Base-by-base conservation (phyloP, 768 basidiomycete species). In the Amanita pseudoporphyria region DNA sequence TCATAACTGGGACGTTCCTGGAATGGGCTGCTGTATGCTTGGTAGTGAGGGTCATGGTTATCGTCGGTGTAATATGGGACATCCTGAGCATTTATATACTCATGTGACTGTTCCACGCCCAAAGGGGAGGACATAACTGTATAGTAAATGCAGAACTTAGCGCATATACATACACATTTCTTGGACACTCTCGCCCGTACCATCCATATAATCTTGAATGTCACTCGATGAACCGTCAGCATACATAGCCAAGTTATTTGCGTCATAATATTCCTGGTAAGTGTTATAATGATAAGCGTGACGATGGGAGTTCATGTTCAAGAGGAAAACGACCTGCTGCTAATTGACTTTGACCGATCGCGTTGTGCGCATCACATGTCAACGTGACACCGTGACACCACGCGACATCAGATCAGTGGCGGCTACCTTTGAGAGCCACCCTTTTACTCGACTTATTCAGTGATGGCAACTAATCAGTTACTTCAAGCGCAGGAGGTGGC, bases 401-500 rank as follows among this genome's bases (percentile, higher is more conserved):
- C 48, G 48, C 48, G 48, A 28, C 18, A 9, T 18, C 36, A n/a
- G n/a, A n/a, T n/a, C n/a, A n/a, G n/a, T n/a, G n/a, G n/a, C n/a
- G n/a, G n/a, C n/a, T n/a, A n/a, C n/a, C n/a, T n/a, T 10, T 19
- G 5, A 14, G 16, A 2, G 9, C 18, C 32, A 33, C 31, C 16
- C 6, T 18, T 18, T 30, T 18, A 18, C 18, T 13, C 22, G 22
- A 16, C 24, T 30, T 36, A 46, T 48, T 45, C 39, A 48, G 38
- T 36, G 36, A 68, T 67, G 63, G 60, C 64, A 35, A 57, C 62
- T 44, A 51, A 54, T 28, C 60, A 61, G 51, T 57, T 63, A 19
- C 54, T 60, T 10, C 63, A 65, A 53, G 64, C 67, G 49, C 66
- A 74, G 54, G 72, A 72, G 52, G 60, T 71, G 40, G 64, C 75